Evolutionary conservation across 495 filamentous ascomycete genomes (phyloP).

Genomic region (Hypoxylon intermedium): DNA sequence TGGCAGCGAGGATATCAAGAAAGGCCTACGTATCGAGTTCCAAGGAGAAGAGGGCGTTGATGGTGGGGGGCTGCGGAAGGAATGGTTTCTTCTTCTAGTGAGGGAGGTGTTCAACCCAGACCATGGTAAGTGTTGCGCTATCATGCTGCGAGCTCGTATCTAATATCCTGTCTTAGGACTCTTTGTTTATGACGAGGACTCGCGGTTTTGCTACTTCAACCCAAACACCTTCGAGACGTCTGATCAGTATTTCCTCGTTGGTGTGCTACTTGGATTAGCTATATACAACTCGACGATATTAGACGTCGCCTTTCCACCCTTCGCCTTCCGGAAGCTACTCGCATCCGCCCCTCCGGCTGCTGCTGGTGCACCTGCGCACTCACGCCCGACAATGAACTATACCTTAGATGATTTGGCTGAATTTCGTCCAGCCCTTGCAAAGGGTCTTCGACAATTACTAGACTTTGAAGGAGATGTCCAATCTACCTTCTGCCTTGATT

Average conservation of each 20-base stretch:
- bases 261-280: conserved; percentile 84
- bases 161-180: conserved; percentile 62
- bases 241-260: conserved; percentile 92
- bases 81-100: conserved; percentile 94
- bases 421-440: conserved; percentile 78
- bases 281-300: conserved; percentile 98
- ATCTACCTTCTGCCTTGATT: conserved; percentile 81
- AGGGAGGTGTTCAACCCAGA: conserved; percentile 92
- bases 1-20: conserved; percentile 89
- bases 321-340: conserved; percentile 87
- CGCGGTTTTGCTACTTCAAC: conserved; percentile 94
- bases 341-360: conserved; percentile 68
- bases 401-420: conserved; percentile 86
- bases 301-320: conserved; percentile 89
- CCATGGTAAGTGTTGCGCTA: conserved; percentile 67
- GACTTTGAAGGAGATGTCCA: conserved; percentile 88
- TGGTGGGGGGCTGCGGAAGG: conserved; percentile 89
- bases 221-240: conserved; percentile 89
- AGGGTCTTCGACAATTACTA: conserved; percentile 76
- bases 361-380: conserved; percentile 59
- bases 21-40: conserved; percentile 87
- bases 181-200: conserved; percentile 95
- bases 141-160: neutral
- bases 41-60: conserved; percentile 90
- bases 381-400: conserved; percentile 69